Evolutionary conservation across 192 early-diverging fungal species (phyloP), one percentile per base, ranked within the genome.

Genomic region (Linnemannia exigua): DNA sequence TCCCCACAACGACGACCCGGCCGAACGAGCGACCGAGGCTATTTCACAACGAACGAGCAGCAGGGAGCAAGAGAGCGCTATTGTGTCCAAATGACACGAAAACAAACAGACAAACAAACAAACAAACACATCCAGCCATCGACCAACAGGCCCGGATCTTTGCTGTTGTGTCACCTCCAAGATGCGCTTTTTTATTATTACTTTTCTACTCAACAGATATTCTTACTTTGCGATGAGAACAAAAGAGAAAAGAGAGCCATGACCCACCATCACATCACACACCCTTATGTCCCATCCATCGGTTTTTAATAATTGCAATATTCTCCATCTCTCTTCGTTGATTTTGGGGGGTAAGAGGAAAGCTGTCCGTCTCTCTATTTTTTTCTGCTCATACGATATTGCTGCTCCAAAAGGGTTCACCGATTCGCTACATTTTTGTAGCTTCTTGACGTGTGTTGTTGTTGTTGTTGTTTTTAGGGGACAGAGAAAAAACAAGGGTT

Each of bases 141-240:
- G 52, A 22, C 52, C 2, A 54, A 22, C 4, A 54, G 20, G 8
- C 12, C 58, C 4, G 54, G n/a, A 63, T 63, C 58, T 54, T 0
- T 54, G 52, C n/a, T 44, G 41, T 22, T 63, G 58, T 63, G 58
- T 63, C 25, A 63, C 58, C 58, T 63, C 3, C 1, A 31, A 63
- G 58, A 33, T 63, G 58, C 58, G 58, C 31, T 31, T 63, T 63
- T 31, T 63, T 50, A 50, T 63, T 63, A 31, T 63, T 31, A 63
- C 11, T 7, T 63, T 63, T 63, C 25, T 61, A 61, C 28, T 61
- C 25, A 61, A 63, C 58, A 31, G 58, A 63, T 63, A 25, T 31
- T 44, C 9, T 44, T 63, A 14, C 9, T 44, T 63, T 12, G 25
- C 58, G 25, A 22, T 38, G 22, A 37, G 20, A 25, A 17, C n/a